Evolutionary conservation across 192 early-diverging fungal species (phyloP), one percentile per base, ranked within the genome.

Genomic region (Endogone sp.): DNA sequence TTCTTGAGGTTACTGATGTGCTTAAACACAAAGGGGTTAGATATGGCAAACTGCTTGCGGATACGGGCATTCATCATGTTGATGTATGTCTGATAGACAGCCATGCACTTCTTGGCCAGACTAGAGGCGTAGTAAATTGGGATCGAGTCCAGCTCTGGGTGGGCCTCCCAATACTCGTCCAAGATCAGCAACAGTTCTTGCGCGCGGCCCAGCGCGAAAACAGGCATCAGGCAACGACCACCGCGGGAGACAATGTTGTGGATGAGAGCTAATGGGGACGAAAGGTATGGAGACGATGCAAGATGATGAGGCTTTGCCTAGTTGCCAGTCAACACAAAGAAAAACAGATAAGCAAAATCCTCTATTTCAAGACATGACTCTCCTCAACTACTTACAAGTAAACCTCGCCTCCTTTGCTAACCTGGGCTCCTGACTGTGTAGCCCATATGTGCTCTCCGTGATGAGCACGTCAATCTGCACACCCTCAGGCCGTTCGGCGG

Each of bases 1-100:
- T 93, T 91, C 61, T 90, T 92, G 57, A 97, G 79, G 72, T 96
- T 94, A 30, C 88, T 90, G 72, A 94, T 97, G 77, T 97, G 94
- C 68, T 95, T 93, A 74, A 99, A 99, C 26, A 93, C 87, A 76
- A 99, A 99, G 10, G 97, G 97, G 74, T 99, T 99, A 44, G 82
- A 86, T 4, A 89, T 85, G 8, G 88, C 84, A 72, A 94, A 90
- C 77, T 97, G 95, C 71, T 91, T 87, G 56, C 94, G 87, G 76
- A 99, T 98, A 58, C 89, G 85, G 32, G 89, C 84, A 81, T 98
- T 98, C 98, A 99, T 98, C 89, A 97, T 95, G 81, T 98, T 94
- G 70, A 94, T 93, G 73, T 95, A 99, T 9, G 94, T 96, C 74
- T 98, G 90, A 78, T 95, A 99, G 29, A 99, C 91, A 3, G 92